Conservation (phyloP, 1,284 basidiomycete genomes). For the Heterobasidion occidentale region DNA sequence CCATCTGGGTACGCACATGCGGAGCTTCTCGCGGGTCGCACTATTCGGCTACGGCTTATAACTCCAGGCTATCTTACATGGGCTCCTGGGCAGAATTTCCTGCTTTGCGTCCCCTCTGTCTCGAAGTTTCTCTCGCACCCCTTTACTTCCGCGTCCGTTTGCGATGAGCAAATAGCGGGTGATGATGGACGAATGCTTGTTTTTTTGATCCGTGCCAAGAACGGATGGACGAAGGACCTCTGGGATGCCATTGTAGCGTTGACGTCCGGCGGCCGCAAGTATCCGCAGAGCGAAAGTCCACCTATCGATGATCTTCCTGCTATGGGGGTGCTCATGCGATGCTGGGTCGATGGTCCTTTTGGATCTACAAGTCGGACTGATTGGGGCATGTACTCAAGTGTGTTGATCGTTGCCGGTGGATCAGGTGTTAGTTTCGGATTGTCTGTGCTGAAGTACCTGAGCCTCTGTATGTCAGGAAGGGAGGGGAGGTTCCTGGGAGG, state of each 20-base stretch:
- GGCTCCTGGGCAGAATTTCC: slow-evolving; percentile 77
- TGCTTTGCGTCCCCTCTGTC: slow-evolving; percentile 67
- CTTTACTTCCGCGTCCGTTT: slow-evolving; percentile 72
- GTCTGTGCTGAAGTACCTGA: slow-evolving; percentile 66
- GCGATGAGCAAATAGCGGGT: slow-evolving; percentile 40
- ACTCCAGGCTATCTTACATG: slow-evolving; percentile 56
- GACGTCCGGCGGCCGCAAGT: slow-evolving; percentile 20
- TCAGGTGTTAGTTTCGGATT: slow-evolving; percentile 77
- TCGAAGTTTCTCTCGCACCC: slow-evolving; percentile 70
- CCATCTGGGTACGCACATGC: slow-evolving; percentile 70
- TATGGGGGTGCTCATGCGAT: slow-evolving; percentile 53
- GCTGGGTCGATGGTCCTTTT: slow-evolving; percentile 71
- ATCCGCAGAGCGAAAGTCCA: slow-evolving; percentile 26
- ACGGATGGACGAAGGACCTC: slow-evolving; percentile 70
- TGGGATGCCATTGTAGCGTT: slow-evolving; percentile 49
- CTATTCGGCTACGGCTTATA: slow-evolving; percentile 66
- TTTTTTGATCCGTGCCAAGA: slow-evolving; percentile 70
- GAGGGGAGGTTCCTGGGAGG: slow-evolving; percentile 40
- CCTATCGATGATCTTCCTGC: slow-evolving; percentile 23
- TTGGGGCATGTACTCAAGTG: slow-evolving; percentile 61
- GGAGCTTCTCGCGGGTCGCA: slow-evolving; percentile 73
- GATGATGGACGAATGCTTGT: slow-evolving; percentile 52
- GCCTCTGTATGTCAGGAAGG: slow-evolving; percentile 50
- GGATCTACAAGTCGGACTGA: slow-evolving; percentile 63
- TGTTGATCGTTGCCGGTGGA: slow-evolving; percentile 72